Evolutionary conservation across 2,329 filamentous ascomycete species (phyloP).

Genomic region (Clonostachys sp.): DNA sequence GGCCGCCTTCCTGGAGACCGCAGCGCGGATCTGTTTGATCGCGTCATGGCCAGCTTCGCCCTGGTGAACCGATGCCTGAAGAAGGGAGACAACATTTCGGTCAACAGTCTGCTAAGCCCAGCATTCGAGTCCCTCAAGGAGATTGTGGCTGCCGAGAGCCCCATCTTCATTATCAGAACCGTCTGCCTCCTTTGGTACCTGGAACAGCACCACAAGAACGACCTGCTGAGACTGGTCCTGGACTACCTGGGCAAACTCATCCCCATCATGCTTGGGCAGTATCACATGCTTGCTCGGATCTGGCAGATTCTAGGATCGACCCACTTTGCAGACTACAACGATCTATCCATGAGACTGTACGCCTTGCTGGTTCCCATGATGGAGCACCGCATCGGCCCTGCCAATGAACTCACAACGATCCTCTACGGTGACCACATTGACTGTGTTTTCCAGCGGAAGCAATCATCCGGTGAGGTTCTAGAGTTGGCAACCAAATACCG

Average conservation of each 20-base stretch:
- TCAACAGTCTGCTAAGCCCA: conserved; percentile 20
- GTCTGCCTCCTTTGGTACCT: conserved; percentile 27
- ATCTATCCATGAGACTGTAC: conserved; percentile 22
- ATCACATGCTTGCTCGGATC: conserved; percentile 20
- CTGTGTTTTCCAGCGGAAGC: conserved; percentile 16
- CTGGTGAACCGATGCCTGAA: conserved; percentile 24
- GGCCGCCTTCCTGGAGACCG: conserved; percentile 14
- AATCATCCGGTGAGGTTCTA: conserved; percentile 14
- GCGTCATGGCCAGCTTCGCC: conserved; percentile 23
- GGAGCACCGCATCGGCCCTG: conserved; percentile 20
- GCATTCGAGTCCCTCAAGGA: conserved; percentile 26
- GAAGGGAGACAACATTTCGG: conserved; percentile 20
- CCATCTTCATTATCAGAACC: conserved; percentile 22
- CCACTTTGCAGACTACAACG: conserved; percentile 23
- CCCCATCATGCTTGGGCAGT: conserved; percentile 18
- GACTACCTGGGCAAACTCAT: conserved; percentile 21
- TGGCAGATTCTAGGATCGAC: conserved; percentile 21
- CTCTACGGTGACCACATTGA: conserved; percentile 26
- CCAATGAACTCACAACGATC: conserved; percentile 23
- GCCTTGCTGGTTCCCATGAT: conserved; percentile 18
- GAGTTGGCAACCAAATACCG: conserved; percentile 18
- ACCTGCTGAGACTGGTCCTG: conserved; percentile 21
- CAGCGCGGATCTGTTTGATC: conserved; percentile 26
- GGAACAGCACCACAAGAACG: conserved; percentile 21
- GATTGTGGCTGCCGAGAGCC: conserved; percentile 23